Base-by-base conservation (phyloP, 2,329 filamentous ascomycete genomes). In the Pezicula rhizophila region DNA sequence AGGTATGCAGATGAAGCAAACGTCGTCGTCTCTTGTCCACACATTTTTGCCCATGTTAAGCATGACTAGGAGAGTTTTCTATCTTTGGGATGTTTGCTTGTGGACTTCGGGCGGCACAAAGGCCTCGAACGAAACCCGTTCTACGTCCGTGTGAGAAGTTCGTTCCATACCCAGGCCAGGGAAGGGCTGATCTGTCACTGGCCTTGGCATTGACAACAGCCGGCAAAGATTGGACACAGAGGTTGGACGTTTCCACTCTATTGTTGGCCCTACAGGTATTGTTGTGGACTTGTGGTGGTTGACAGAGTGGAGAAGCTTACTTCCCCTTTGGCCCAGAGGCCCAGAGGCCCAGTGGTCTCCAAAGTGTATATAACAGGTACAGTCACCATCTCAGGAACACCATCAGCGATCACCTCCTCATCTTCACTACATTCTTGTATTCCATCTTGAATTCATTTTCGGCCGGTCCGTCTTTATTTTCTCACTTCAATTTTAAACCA, bases 381-480 rank as follows among this genome's bases (percentile, higher is more conserved):
- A 28, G 7, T 5, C 7, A n/a, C 40, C 10, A 15, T 42, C 40
- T 42, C 18, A 15, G 38, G 39, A 45, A 42, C 23, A 45, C 35
- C 50, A 55, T 56, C 48, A 48, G 53, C 47, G 37, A 57, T 58
- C 56, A 54, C 26, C 42, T 17, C 47, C 48, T 45, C 40, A 52
- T 55, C 52, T 55, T 50, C 42, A 40, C 45, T 53, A 50, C 50
- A 45, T 52, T 52, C 46, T 51, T 38, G 33, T 46, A 46, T 28
- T 12, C 28, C 37, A 31, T 15, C 8, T 31, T 31, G 5, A 31
- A 31, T 51, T 20, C 45, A 11, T 48, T 45, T 57, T 58, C 57
- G 55, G 57, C 57, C 45, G 57, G 53, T 45, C 57, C 55, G 57
- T 57, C 51, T 57, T 37, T 41, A 45, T 42, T 42, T 25, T n/a